Conservation (phyloP, 1,284 basidiomycete species). For the Flammula alnicola region DNA sequence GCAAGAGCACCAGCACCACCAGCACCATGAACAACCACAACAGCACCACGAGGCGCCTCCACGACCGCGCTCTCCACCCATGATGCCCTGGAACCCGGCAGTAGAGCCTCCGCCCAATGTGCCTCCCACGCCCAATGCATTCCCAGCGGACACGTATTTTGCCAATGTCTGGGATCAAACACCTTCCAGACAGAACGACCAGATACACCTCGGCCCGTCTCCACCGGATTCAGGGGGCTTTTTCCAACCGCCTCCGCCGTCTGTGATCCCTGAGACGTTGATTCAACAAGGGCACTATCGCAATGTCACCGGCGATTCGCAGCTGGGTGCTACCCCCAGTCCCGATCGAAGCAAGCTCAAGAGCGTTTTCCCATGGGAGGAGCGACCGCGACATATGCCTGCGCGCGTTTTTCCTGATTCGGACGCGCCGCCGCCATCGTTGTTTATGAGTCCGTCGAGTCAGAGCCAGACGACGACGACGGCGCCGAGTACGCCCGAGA, state of each 20-base stretch:
- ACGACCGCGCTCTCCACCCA: constrained; percentile 63
- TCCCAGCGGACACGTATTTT: constrained; percentile 72
- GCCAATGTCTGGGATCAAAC: constrained; percentile 74
- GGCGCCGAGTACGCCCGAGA: constrained; percentile 39
- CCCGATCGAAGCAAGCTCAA: constrained; percentile 80
- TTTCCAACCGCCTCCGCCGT: constrained; percentile 62
- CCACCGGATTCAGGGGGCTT: constrained; percentile 48
- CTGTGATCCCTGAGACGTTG: constrained; percentile 64
- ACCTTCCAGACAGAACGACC: constrained; percentile 44
- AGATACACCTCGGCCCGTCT: constrained; percentile 34
- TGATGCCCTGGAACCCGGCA: constrained; percentile 70
- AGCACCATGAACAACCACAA: too few relatives aligned
- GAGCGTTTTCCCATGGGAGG: constrained; percentile 94
- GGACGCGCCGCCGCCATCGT: constrained; percentile 60
- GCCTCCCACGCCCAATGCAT: constrained; percentile 53
- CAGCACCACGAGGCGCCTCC: constrained; percentile 32
- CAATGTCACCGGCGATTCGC: constrained; percentile 55
- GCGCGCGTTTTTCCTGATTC: constrained; percentile 79
- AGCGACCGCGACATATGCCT: constrained; percentile 64
- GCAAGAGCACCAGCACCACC: too few relatives aligned
- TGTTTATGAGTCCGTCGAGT: constrained; percentile 46
- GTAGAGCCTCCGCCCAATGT: constrained; percentile 73
- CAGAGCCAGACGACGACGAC: constrained; percentile 39
- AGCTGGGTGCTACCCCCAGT: constrained; percentile 43
- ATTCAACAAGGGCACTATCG: constrained; percentile 66